Conservation (phyloP, 176 grass and related monocot species). For the Musa beccarii region DNA sequence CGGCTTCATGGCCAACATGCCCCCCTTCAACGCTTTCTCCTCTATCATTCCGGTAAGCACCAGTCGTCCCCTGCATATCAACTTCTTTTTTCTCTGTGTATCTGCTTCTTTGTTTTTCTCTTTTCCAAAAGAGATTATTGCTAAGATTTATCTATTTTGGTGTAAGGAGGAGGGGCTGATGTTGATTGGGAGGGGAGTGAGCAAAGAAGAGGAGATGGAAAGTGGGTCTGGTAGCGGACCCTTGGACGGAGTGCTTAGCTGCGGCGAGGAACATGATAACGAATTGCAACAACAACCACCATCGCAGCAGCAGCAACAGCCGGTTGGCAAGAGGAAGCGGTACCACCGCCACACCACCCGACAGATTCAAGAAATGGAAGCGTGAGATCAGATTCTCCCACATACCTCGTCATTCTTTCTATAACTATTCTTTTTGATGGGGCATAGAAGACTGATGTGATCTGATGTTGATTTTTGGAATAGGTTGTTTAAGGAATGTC, state of each 20-base stretch:
- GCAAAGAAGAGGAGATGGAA: conserved; percentile 75
- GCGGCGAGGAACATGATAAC: conserved; percentile 61
- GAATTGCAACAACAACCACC: conserved; percentile 28
- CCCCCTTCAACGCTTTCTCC: conserved; percentile 47
- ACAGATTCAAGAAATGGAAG: conserved; percentile 99
- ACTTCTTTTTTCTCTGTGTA: neutral
- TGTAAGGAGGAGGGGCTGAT: conserved; percentile 48
- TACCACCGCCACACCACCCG: conserved; percentile 97
- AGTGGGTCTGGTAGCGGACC: conserved; percentile 70
- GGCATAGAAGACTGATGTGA: neutral
- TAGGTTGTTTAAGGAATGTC: conserved; percentile 98
- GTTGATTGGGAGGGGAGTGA: conserved; percentile 28
- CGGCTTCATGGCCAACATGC: conserved; percentile 48
- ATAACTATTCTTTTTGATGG: neutral
- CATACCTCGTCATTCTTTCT: too few species aligned
- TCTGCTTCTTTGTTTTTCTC: neutral
- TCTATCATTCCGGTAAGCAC: conserved; percentile 16
- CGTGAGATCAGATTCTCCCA: conserved; percentile 32
- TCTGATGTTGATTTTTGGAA: neutral
- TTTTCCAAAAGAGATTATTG: neutral
- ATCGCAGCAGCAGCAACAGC: neutral
- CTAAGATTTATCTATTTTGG: too few species aligned
- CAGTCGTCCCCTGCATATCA: neutral
- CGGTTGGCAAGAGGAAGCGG: conserved; percentile 72
- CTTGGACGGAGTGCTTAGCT: conserved; percentile 63